These are phyloP conservation scores for Blastocystis sp. DNA, from an alignment of 352 stramenopile species.

Conservation along the genomic window DNA sequence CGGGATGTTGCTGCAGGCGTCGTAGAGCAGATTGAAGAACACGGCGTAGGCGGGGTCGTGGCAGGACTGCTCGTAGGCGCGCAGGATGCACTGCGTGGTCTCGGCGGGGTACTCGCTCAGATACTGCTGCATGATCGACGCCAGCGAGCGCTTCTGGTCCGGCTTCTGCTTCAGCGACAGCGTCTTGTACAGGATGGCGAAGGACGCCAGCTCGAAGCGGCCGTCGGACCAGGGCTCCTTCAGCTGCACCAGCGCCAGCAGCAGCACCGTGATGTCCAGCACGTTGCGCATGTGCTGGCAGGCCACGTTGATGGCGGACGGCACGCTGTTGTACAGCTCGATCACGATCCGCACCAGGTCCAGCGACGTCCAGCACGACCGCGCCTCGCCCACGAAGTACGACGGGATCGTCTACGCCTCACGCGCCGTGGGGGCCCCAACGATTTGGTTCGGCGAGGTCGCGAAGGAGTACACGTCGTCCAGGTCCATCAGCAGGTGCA, in stretches of 20 bases:
- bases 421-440: background rate
- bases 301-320: background rate
- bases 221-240: background rate
- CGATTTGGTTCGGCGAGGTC: constrained; percentile 44
- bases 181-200: constrained; percentile 24
- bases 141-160: constrained; percentile 1
- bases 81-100: background rate
- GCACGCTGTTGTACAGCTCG: background rate
- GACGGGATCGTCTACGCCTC: background rate
- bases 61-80: background rate
- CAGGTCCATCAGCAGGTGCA: background rate
- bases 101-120: background rate
- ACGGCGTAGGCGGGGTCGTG: background rate
- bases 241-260: constrained; percentile 47
- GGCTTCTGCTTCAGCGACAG: background rate
- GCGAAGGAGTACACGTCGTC: background rate
- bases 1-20: constrained; percentile 32
- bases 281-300: background rate
- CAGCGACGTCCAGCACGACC: constrained; percentile 51
- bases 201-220: constrained; percentile 3
- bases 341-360: constrained; percentile 35
- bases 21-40: constrained; percentile 40
- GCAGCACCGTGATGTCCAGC: constrained; percentile 42
- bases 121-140: constrained; percentile 16
- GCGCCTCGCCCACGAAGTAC: constrained; percentile 11